phyloP scores from a whole-genome alignment of 768 basidiomycete species.

The Phylloporus arenicola region DNA sequence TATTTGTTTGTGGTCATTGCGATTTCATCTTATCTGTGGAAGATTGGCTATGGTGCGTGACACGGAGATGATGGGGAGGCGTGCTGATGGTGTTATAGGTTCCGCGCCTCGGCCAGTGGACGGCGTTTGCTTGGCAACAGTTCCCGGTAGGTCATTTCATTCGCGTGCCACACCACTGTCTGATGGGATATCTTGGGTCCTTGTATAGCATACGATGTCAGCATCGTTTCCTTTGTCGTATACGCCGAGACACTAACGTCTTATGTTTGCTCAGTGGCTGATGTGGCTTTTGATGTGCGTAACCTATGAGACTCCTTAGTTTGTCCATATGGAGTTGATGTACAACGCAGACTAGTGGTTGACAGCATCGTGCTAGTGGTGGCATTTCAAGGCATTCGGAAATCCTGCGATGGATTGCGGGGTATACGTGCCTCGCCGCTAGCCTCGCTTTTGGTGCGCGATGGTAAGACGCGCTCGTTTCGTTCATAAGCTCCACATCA shows the following conservation, averaged over 20 bases:
- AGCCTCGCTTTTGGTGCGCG: slow-evolving; percentile 4
- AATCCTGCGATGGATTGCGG: background rate
- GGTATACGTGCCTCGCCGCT: background rate
- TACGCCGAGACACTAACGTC: background rate
- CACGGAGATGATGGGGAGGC: background rate
- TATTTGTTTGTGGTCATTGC: slow-evolving; percentile 7
- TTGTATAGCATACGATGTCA: slow-evolving; percentile 3
- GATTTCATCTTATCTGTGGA: slow-evolving; percentile 5
- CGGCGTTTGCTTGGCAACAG: background rate
- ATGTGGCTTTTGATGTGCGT: slow-evolving; percentile 8
- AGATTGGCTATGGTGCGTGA: slow-evolving; percentile 1
- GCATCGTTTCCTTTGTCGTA: background rate
- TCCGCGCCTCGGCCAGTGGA: background rate
- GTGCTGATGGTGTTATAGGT: background rate
- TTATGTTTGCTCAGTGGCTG: slow-evolving; percentile 5
- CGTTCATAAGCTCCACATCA: background rate
- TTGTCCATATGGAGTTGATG: background rate
- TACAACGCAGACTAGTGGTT: background rate
- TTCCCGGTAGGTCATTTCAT: slow-evolving; percentile 1
- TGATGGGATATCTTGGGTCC: background rate
- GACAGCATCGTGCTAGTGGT: slow-evolving; percentile 6
- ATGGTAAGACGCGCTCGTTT: background rate
- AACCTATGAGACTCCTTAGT: background rate
- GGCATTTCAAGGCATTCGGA: slow-evolving; percentile 2
- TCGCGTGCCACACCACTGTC: background rate